Evolutionary conservation across 805 yeast species (phyloP).

Genomic region (Candida caryicola): DNA sequence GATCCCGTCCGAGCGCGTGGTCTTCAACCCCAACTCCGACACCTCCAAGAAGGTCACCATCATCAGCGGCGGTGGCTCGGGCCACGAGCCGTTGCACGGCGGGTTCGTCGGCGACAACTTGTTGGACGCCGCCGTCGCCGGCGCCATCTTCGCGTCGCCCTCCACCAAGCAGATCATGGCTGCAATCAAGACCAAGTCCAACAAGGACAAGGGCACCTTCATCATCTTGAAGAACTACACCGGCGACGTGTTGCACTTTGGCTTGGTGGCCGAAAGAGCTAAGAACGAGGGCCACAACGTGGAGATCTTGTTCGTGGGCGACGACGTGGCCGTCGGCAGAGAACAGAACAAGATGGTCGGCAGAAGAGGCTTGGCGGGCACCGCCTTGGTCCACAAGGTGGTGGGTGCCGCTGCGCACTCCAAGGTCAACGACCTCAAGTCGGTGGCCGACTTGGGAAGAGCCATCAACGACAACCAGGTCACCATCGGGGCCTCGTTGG

Average conservation of each 20-base stretch:
- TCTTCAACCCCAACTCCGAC: slow-evolving; percentile 42
- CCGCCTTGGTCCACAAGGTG: slow-evolving; percentile 79
- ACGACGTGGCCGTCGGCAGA: slow-evolving; percentile 93
- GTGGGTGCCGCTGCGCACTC: slow-evolving; percentile 68
- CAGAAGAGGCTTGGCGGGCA: slow-evolving; percentile 91
- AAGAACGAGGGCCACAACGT: slow-evolving; percentile 70
- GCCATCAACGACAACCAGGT: slow-evolving; percentile 64
- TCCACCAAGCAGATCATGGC: slow-evolving; percentile 83
- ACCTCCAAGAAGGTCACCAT: slow-evolving; percentile 58
- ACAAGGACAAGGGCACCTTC: slow-evolving; percentile 60
- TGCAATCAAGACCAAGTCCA: slow-evolving; percentile 58
- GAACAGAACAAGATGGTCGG: slow-evolving; percentile 89
- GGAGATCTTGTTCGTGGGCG: slow-evolving; percentile 77
- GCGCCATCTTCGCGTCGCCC: slow-evolving; percentile 92
- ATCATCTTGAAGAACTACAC: slow-evolving; percentile 89
- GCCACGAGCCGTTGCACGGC: slow-evolving; percentile 93
- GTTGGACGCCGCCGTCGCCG: slow-evolving; percentile 85
- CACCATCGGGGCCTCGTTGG: slow-evolving; percentile 86
- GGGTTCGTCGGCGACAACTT: slow-evolving; percentile 86
- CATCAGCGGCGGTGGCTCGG: slow-evolving; percentile 91
- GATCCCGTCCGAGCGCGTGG: slow-evolving; percentile 56
- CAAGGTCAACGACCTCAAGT: slow-evolving; percentile 41
- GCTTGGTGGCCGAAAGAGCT: slow-evolving; percentile 86
- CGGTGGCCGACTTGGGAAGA: slow-evolving; percentile 58
- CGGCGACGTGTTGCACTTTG: slow-evolving; percentile 91